Percentiles rank a stretch among this genome's conserved stretches.
These are phyloP conservation scores for Periconia sp. DNA, from an alignment of 2,329 filamentous ascomycete genomes.

Conservation along the genomic window DNA sequence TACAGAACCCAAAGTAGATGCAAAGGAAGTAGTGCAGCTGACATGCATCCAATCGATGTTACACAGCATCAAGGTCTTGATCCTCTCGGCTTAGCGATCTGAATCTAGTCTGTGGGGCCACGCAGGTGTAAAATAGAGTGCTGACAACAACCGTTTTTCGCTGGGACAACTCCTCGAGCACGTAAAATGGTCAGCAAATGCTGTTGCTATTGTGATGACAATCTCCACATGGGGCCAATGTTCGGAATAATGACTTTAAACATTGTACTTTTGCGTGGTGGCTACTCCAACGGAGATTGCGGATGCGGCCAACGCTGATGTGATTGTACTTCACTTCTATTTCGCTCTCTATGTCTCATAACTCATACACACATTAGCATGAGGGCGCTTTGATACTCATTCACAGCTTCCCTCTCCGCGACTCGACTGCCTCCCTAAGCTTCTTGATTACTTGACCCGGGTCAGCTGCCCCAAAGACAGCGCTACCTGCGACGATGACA, in stretches of 20 bases:
- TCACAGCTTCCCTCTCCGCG: conserved; percentile 51
- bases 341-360: conserved; percentile 3
- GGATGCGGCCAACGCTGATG: no score
- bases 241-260: no score
- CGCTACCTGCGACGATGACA: conserved; percentile 95
- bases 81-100: no score
- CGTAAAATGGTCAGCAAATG: no score
- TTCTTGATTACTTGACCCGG: conserved; percentile 85
- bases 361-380: conserved; percentile 4
- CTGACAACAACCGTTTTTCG: neutral
- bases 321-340: no score
- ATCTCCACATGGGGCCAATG: no score
- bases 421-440: conserved; percentile 79
- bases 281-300: no score
- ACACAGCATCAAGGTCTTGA: neutral
- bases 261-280: no score
- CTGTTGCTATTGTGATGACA: no score
- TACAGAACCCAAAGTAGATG: no score
- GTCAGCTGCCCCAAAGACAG: conserved; percentile 91
- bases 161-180: no score
- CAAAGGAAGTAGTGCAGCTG: neutral
- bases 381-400: neutral
- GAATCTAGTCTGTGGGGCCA: neutral
- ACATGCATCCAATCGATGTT: neutral
- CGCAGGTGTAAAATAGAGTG: neutral